These are phyloP conservation scores for Amniculicola lignicola DNA, from an alignment of 495 filamentous ascomycete genomes.

Conservation along the genomic window DNA sequence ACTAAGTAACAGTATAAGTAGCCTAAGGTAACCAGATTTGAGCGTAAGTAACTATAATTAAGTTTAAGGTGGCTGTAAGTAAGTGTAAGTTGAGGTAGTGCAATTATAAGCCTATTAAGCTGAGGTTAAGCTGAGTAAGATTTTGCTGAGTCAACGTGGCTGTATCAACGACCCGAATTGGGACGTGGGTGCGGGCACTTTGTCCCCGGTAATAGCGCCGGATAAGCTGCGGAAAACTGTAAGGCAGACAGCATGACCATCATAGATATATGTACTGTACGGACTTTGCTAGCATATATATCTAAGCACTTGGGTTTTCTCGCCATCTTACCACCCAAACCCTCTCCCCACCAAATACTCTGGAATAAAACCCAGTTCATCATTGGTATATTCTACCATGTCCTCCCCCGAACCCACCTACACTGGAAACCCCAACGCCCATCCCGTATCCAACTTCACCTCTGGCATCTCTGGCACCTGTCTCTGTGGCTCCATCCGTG, in stretches of 20 bases:
- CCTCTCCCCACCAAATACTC: too few relatives aligned
- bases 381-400: too few relatives aligned
- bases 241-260: too few relatives aligned
- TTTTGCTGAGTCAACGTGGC: constrained; percentile 20
- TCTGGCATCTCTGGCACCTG: constrained; percentile 39
- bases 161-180: constrained; percentile 14
- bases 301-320: too few relatives aligned
- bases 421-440: too few relatives aligned
- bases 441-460: constrained; percentile 26
- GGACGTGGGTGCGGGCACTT: constrained; percentile 17
- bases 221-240: too few relatives aligned
- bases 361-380: too few relatives aligned
- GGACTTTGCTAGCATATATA: too few relatives aligned
- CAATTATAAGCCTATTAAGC: constrained; percentile 12
- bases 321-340: too few relatives aligned
- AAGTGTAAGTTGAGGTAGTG: constrained; percentile 15
- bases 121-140: constrained; percentile 8
- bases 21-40: constrained; percentile 11
- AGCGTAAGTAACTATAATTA: constrained; percentile 9
- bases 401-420: too few relatives aligned
- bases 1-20: constrained; percentile 8
- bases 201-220: constrained; percentile 10
- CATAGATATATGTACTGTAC: too few relatives aligned
- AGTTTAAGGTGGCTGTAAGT: constrained; percentile 3
- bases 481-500: constrained; percentile 33